Evolutionary conservation across 768 basidiomycete species (phyloP), one percentile per base, ranked within the genome.

Genomic region (Suillus fuscotomentosus): DNA sequence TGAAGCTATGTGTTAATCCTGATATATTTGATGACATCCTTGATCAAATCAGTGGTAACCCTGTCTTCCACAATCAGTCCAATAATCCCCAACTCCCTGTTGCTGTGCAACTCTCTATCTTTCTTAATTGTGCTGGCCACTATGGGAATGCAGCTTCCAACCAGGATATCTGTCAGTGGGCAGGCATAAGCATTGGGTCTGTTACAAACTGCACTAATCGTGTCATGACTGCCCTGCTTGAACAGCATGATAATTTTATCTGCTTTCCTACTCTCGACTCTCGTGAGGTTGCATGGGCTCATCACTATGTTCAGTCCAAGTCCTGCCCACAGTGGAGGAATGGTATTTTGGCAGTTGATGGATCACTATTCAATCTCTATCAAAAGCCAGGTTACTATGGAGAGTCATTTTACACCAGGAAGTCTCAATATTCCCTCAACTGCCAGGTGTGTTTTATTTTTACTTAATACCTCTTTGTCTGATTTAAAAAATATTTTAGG

Each of bases 271-370:
- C 55, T 17, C 47, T 38, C 0, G 56, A 67, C 39, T 22, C 24
- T 17, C 14, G 36, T 10, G 41, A 60, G 31, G 42, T n/a, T 4
- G 51, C 8, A 42, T 5, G 3, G 10, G 60, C 50, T 14, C 14
- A 10, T 78, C 79, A n/a, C 78, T 77, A 71, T 14, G 75, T 79
- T 9, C 69, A 74, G 55, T 39, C 61, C 2, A 69, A 71, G 17
- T 75, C 77, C 1, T 82, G 80, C 61, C 17, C 47, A 1, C 71
- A 65, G 0, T 82, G 79, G 80, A 53, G 74, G 1, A 50, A 78
- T 61, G 77, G 79, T 0, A 80, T 74, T 72, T 73, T 72, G 47
- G 61, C 79, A 60, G 77, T 79, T 43, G 79, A 82, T 67, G 78
- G 80, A 0, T 81, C 79, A 10, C 11, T 43, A 2, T n/a, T 65